A percentile compares a stretch with the other conserved stretches of the same genome.
phyloP scores from a whole-genome alignment of 345 rosid genomes.

The Camelina sativa region DNA sequence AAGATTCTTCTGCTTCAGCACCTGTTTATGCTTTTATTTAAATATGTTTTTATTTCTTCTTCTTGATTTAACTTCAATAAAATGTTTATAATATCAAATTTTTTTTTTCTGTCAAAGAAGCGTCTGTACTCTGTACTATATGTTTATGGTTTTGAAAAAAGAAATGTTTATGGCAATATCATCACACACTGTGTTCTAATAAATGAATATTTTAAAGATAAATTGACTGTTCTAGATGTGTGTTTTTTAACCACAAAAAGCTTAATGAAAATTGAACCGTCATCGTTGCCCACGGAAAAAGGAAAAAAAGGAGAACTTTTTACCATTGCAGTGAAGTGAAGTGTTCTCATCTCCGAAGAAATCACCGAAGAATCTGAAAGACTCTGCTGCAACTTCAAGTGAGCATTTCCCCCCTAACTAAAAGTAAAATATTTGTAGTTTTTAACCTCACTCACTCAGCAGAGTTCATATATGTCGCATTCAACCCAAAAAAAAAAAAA shows the following conservation, averaged over 20 bases:
- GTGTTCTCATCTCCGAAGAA: neutral
- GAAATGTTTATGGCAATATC: slow-evolving; percentile 8
- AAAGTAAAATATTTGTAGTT: too few species aligned
- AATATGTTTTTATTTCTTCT: slow-evolving; percentile 8
- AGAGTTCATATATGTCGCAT: neutral
- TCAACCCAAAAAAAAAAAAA: neutral
- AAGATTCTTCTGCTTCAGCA: slow-evolving; percentile 10
- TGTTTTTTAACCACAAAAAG: too few species aligned
- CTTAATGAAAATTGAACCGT: too few species aligned
- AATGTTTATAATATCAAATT: neutral
- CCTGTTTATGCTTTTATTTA: neutral
- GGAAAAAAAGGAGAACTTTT: too few species aligned
- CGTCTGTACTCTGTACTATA: neutral
- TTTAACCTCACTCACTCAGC: too few species aligned
- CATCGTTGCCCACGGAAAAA: too few species aligned
- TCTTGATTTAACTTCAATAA: neutral
- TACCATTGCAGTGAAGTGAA: too few species aligned
- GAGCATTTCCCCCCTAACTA: too few species aligned
- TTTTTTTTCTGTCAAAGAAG: neutral
- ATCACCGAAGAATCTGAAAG: neutral
- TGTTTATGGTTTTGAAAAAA: too few species aligned
- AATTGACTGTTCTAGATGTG: too few species aligned
- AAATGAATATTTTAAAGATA: too few species aligned
- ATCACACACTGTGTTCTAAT: neutral
- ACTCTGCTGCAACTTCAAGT: neutral